These are phyloP conservation scores for Curvularia sp. DNA, from an alignment of 2,329 filamentous ascomycete genomes.

Conservation along the genomic window DNA sequence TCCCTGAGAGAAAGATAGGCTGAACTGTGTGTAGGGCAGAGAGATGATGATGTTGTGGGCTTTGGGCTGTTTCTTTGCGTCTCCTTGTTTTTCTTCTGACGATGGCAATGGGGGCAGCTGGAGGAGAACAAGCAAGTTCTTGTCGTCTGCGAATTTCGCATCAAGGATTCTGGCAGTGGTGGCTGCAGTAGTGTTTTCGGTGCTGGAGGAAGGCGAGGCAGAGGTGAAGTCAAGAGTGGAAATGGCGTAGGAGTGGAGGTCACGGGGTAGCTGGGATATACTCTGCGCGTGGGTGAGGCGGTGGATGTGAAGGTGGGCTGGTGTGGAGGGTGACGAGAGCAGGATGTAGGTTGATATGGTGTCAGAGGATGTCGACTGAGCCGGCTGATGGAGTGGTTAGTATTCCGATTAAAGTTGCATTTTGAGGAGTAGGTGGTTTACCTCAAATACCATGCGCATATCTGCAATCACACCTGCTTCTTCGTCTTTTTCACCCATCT, in stretches of 20 bases:
- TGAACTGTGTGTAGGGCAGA: slow-evolving; percentile 30
- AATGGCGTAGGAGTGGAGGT: slow-evolving; percentile 52
- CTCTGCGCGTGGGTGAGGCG: slow-evolving; percentile 48
- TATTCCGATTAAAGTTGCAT: not conserved
- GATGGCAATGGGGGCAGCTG: slow-evolving; percentile 20
- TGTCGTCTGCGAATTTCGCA: slow-evolving; percentile 71
- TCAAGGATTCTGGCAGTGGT: slow-evolving; percentile 59
- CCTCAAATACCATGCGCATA: slow-evolving; percentile 64
- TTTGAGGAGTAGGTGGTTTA: slow-evolving; percentile 37
- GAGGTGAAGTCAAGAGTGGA: slow-evolving; percentile 58
- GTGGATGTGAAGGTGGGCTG: slow-evolving; percentile 34
- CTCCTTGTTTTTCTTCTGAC: not conserved
- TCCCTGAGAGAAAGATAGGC: too few relatives aligned
- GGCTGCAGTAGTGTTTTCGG: too few relatives aligned
- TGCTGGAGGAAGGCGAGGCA: slow-evolving; percentile 29
- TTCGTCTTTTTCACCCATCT: slow-evolving; percentile 33
- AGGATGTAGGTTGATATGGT: slow-evolving; percentile 40
- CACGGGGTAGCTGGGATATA: slow-evolving; percentile 49
- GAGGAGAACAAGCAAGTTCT: slow-evolving; percentile 67
- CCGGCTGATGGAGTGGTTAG: slow-evolving; percentile 6
- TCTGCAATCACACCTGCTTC: slow-evolving; percentile 54
- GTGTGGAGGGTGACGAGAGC: slow-evolving; percentile 18
- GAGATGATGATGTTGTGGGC: slow-evolving; percentile 33
- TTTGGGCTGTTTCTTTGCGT: slow-evolving; percentile 2
- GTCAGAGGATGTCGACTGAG: slow-evolving; percentile 2